Percentiles rank a stretch among this genome's conserved stretches.
Conservation (phyloP, 306 rosid species). For the Prunus davidiana region DNA sequence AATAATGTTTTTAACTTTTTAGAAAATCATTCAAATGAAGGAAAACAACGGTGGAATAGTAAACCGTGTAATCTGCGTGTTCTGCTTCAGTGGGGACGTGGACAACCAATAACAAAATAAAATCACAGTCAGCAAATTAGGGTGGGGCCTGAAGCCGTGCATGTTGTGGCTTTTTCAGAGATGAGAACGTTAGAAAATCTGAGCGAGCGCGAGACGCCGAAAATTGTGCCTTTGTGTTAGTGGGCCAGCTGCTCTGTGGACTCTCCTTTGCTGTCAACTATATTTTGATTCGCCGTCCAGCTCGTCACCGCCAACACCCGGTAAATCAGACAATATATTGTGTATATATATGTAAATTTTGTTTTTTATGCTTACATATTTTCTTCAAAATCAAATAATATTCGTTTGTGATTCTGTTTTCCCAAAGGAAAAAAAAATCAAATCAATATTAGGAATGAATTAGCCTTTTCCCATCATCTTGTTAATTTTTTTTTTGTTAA, state of each 20-base stretch:
- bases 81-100: not conserved
- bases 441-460: too few relatives aligned
- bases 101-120: not conserved
- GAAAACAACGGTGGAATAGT: not conserved
- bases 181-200: slow-evolving; percentile 13
- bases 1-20: not conserved
- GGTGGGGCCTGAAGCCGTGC: slow-evolving; percentile 1
- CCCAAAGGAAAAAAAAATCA: too few relatives aligned
- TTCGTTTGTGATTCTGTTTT: not conserved
- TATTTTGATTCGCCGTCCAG: not conserved
- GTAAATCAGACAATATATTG: slow-evolving; percentile 3
- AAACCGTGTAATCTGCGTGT: not conserved
- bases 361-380: not conserved
- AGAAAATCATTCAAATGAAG: not conserved
- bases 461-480: not conserved
- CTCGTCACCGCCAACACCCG: slow-evolving; percentile 27
- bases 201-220: slow-evolving; percentile 32
- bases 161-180: slow-evolving; percentile 24
- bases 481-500: not conserved
- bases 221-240: slow-evolving; percentile 29
- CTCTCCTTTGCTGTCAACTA: not conserved
- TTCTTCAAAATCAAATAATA: not conserved
- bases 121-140: not conserved
- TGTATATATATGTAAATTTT: not conserved
- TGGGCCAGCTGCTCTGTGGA: not conserved